These are phyloP conservation scores for Termitomyces sp. DNA, from an alignment of 768 basidiomycete species.

Conservation along the genomic window DNA sequence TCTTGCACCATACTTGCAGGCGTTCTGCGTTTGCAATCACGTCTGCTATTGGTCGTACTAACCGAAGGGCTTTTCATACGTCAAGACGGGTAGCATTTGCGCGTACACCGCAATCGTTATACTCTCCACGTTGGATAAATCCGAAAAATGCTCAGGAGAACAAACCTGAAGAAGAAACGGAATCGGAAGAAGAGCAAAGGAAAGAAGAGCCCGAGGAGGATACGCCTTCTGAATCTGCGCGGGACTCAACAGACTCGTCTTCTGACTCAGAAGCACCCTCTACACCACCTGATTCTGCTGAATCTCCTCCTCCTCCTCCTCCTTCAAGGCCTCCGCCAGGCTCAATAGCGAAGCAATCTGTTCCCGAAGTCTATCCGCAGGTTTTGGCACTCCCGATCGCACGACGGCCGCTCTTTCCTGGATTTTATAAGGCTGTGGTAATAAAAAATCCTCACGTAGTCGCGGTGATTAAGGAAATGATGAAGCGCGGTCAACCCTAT, in stretches of 20 bases:
- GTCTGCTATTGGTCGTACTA: neutral
- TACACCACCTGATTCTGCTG: slow-evolving; percentile 18
- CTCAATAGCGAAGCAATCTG: slow-evolving; percentile 79
- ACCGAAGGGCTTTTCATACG: slow-evolving; percentile 2
- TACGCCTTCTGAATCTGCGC: slow-evolving; percentile 12
- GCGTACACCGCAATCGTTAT: slow-evolving; percentile 6
- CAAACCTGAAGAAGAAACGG: slow-evolving; percentile 10
- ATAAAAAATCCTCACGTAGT: slow-evolving; percentile 89
- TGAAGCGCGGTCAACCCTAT: slow-evolving; percentile 95
- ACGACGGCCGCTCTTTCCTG: slow-evolving; percentile 92
- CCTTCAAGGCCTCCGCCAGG: slow-evolving; percentile 27
- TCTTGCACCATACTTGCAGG: slow-evolving; percentile 14
- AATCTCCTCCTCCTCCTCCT: slow-evolving; percentile 15
- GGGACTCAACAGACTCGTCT: slow-evolving; percentile 12
- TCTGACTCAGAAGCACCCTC: slow-evolving; percentile 15
- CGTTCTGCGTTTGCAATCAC: slow-evolving; percentile 4
- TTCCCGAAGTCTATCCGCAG: slow-evolving; percentile 90
- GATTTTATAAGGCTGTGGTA: slow-evolving; percentile 98
- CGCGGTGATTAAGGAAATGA: slow-evolving; percentile 92
- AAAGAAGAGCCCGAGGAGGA: slow-evolving; percentile 9
- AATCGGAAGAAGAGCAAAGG: slow-evolving; percentile 7
- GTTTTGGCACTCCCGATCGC: slow-evolving; percentile 95
- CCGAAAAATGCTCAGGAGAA: slow-evolving; percentile 17
- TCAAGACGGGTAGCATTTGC: slow-evolving; percentile 11
- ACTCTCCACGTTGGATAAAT: slow-evolving; percentile 21